Conservation (phyloP, 2,329 filamentous ascomycete genomes). For the Neopestalotiopsis sp. region DNA sequence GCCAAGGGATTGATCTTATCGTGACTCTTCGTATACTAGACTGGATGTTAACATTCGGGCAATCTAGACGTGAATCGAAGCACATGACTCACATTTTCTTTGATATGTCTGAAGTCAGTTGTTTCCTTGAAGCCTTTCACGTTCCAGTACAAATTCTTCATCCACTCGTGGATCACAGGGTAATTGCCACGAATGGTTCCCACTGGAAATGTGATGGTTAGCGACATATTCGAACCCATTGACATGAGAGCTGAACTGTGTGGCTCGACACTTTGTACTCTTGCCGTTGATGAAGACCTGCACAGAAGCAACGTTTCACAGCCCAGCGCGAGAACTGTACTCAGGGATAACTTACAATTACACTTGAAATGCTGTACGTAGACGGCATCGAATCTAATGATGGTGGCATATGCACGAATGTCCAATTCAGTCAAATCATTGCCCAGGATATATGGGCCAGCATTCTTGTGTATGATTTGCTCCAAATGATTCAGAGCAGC, state of each 20-base stretch:
- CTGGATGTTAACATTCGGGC: not conserved
- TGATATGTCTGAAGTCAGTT: conserved; percentile 71
- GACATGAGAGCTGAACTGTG: not conserved
- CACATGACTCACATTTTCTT: conserved; percentile 56
- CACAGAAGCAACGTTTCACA: not conserved
- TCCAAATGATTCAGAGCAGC: conserved; percentile 65
- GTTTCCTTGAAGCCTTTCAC: conserved; percentile 59
- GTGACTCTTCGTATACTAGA: conserved; percentile 59
- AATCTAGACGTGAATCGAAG: not conserved
- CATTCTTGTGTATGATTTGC: conserved; percentile 39
- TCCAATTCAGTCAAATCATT: conserved; percentile 63
- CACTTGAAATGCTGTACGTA: conserved; percentile 74
- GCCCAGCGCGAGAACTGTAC: not conserved
- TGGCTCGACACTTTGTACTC: not conserved
- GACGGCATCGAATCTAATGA: conserved; percentile 65
- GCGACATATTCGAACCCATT: not conserved
- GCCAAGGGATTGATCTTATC: conserved; percentile 62
- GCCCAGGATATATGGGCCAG: conserved; percentile 62
- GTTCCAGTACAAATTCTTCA: conserved; percentile 65
- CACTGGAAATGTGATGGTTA: conserved; percentile 32
- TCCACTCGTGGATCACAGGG: conserved; percentile 64
- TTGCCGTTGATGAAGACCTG: not conserved
- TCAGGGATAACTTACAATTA: conserved; percentile 41
- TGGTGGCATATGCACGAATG: conserved; percentile 60
- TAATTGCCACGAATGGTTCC: conserved; percentile 66